Evolutionary conservation across 495 filamentous ascomycete species (phyloP), one percentile per base, ranked within the genome.

Genomic region (Tuber indicum): DNA sequence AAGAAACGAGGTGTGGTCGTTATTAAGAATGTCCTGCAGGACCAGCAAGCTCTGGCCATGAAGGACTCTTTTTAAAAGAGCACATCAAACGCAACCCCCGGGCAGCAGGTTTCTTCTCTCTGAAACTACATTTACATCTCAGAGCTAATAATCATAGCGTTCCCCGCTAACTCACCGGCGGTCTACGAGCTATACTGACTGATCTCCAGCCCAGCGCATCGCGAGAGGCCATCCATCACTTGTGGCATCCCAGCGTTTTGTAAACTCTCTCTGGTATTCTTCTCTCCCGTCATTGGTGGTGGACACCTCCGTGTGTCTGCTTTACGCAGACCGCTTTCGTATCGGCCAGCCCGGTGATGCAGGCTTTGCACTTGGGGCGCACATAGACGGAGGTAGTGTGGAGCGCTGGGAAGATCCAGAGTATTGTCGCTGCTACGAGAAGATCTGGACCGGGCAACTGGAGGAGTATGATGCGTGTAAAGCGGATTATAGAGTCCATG

Each of bases 181-280:
- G 93, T 97, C 6, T 94, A 91, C 81, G 94, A 97, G 82, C 86
- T 97, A 4, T 97, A 97, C 85, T 97, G 94, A 97, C 85, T 97
- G 94, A 94, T 92, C 92, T 1, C 88, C 89, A 10, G 85, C 91
- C 6, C 94, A 97, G 81, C 85, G 92, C 43, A 87, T 89, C 62
- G 93, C 94, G 17, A 88, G 94, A 23, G 86, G 88, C 0, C 91
- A 97, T 83, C 87, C 91, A 16, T 90, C 91, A 72, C 76, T 97
- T 78, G 85, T 97, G 6, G 84, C 87, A 44, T 87, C 91, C 0
- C 93, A 96, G 80, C 85, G 84, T 21, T 91, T 92, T 74, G 86
- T 97, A 26, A 92, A 96, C 87, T 86, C 87, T 36, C 86, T 91
- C 72, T 91, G 94, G 89, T 92, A 94, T 86, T 90, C 89, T 41